Evolutionary conservation across 2,329 filamentous ascomycete species (phyloP), one percentile per base, ranked within the genome.

Genomic region (Domatiomyces globalis): DNA sequence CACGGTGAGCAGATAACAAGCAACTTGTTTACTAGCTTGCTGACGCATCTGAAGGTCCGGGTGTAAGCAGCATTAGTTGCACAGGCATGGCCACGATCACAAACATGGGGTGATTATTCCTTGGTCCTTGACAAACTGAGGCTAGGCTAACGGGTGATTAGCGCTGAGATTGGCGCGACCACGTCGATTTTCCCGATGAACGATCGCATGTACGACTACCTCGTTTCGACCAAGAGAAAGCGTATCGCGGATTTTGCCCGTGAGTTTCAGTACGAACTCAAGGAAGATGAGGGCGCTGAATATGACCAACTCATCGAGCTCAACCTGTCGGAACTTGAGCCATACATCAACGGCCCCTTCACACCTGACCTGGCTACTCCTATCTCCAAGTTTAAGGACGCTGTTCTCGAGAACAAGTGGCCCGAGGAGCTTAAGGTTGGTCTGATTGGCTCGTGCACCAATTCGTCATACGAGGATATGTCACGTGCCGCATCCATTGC

Each of bases 281-380:
- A 79, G 54, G 83, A 86, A 66, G 92, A 98, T 62, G 77, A 94
- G 72, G 87, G 87, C 61, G 86, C 87, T 61, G 83, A 96, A 72
- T 98, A 96, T 71, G 92, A 98, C 70, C 79, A 96, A 73, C 71
- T 95, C 61, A 87, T 96, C 64, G 90, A 95, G 74, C 87, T 98
- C 73, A 90, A 98, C 77, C 80, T 98, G 51, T 84, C 80, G 53
- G 85, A 90, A 71, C 84, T 98, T 47, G 92, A 98, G 77, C 92
- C 92, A 60, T 87, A 96, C 69, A 88, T 98, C 76, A 98, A 98
- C 76, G 92, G 92, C 60, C 92, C 92, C 59, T 96, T 96, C 80
- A 98, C 92, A 25, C 92, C 92, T 56, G 92, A 98, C 80, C 78
- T 98, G 73, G 89, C 88, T 51, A 96, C 92, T 6, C 92, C 92